Conservation (phyloP, 805 yeast genomes). For the Wickerhamomyces chaumierensis region DNA sequence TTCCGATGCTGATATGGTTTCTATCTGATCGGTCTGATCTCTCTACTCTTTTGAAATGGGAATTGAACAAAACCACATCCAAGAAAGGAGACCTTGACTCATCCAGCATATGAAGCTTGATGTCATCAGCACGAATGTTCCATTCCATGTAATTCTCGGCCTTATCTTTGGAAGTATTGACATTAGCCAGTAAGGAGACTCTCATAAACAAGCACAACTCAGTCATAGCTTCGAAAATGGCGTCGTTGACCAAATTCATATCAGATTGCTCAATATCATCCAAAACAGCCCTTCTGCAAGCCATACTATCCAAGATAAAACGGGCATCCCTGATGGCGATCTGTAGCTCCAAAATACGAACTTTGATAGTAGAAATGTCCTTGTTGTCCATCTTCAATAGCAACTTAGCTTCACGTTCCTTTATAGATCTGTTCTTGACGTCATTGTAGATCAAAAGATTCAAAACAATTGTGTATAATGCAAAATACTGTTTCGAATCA, state of each 20-base stretch:
- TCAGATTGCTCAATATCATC: constrained; percentile 39
- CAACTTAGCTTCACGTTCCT: constrained; percentile 53
- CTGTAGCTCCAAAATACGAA: constrained; percentile 39
- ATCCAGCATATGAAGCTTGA: constrained; percentile 60
- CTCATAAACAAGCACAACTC: constrained; percentile 36
- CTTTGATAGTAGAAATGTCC: constrained; percentile 39
- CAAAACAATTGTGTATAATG: constrained; percentile 50
- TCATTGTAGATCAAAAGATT: constrained; percentile 64
- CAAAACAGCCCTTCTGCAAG: constrained; percentile 35
- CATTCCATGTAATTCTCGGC: constrained; percentile 39
- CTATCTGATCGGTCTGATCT: constrained; percentile 55
- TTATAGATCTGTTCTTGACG: constrained; percentile 48
- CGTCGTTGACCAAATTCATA: constrained; percentile 26
- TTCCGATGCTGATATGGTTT: constrained; percentile 46
- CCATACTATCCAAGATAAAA: constrained; percentile 33
- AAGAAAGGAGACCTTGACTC: constrained; percentile 51
- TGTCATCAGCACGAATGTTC: constrained; percentile 55
- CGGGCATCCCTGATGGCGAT: constrained; percentile 30
- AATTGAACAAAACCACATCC: constrained; percentile 55
- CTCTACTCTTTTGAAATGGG: constrained; percentile 51
- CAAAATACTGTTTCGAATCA: constrained; percentile 63
- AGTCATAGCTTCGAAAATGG: constrained; percentile 24
- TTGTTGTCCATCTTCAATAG: constrained; percentile 61
- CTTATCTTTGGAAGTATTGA: constrained; percentile 16
- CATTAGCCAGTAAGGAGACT: constrained; percentile 27